Base-by-base conservation (phyloP, 306 rosid genomes). In the Citrullus mucosospermus region DNA sequence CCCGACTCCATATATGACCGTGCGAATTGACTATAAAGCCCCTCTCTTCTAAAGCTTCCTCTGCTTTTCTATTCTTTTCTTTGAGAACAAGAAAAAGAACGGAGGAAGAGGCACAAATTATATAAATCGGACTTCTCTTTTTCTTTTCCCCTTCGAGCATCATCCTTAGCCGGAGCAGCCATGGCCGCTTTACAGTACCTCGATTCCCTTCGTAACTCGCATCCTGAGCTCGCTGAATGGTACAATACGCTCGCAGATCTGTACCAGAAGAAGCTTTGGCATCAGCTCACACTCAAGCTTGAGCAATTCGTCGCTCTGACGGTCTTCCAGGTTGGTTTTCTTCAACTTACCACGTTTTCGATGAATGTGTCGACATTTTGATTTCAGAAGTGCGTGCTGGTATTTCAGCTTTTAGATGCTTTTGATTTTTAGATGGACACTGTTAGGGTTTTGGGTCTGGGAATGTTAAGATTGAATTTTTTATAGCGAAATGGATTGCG, bases 191-290 rank as follows among this genome's bases (percentile, higher is more conserved):
- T 96, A 78, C 94, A 91, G 75, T 96, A 93, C 94, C 89, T 96
- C 43, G 99, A 96, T 67, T 79, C 97, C 41, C 89, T 91, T 55
- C 93, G 99, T 80, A 91, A 46, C 85, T 83, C 93, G 78, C 97
- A 96, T 41, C 98, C 99, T 6, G 99, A 96, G 81, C 98, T 91
- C 16, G 54, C 84, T 2, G 99, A 96, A 0, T 96, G 99, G 99
- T 96, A 88, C 87, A 87, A 90, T 83, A 87, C 99, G 14, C 94
- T 96, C 0, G 97, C 91, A 80, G 99, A 96, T 96, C 99, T 96
- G 87, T 96, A 96, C 88, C 89, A 96, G 93, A 91, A 85, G 90
- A 93, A 96, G 91, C 96, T 96, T 30, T 96, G 99, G 99, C 99
- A 96, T 82, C 99, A 96, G 87, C 98, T 96, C 72, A 96, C 99